phyloP scores from a whole-genome alignment of 1,139 yeast species.

The Hyphopichia pseudoburtonii region DNA sequence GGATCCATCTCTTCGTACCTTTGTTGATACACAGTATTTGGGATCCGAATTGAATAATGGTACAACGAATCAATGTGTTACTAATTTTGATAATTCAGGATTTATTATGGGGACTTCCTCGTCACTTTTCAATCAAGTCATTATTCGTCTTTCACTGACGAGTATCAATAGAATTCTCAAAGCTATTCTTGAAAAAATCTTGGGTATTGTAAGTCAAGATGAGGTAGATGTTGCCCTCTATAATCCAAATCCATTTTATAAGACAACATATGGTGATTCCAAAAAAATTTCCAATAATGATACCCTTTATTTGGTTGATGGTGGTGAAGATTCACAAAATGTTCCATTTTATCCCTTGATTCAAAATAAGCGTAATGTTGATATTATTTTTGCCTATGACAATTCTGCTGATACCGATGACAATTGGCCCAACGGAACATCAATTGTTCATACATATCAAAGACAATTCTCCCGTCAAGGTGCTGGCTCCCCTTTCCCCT shows the following conservation, averaged over 20 bases:
- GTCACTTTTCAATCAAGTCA: constrained; percentile 40
- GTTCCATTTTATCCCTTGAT: constrained; percentile 77
- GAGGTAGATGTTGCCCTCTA: constrained; percentile 42
- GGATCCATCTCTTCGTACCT: constrained; percentile 39
- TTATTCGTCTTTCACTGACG: constrained; percentile 21
- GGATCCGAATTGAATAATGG: constrained; percentile 36
- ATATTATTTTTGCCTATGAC: constrained; percentile 79
- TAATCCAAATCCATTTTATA: constrained; percentile 41
- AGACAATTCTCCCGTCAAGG: constrained; percentile 50
- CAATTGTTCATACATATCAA: constrained; percentile 55
- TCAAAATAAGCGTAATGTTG: constrained; percentile 70
- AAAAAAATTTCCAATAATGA: constrained; percentile 29
- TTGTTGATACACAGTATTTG: constrained; percentile 32
- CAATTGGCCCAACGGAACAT: constrained; percentile 77
- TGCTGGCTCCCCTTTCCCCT: constrained; percentile 40
- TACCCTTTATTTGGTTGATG: constrained; percentile 72
- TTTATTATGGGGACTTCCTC: constrained; percentile 48
- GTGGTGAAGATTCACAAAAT: constrained; percentile 83
- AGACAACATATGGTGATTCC: constrained; percentile 16
- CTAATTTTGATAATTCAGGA: constrained; percentile 45
- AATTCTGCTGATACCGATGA: constrained; percentile 75
- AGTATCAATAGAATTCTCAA: constrained; percentile 24
- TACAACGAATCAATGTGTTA: constrained; percentile 25
- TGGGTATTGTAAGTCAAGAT: constrained; percentile 22
- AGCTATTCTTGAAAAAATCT: constrained; percentile 24